Base-by-base conservation (phyloP, 495 filamentous ascomycete genomes). In the Xylaria nigripes region DNA sequence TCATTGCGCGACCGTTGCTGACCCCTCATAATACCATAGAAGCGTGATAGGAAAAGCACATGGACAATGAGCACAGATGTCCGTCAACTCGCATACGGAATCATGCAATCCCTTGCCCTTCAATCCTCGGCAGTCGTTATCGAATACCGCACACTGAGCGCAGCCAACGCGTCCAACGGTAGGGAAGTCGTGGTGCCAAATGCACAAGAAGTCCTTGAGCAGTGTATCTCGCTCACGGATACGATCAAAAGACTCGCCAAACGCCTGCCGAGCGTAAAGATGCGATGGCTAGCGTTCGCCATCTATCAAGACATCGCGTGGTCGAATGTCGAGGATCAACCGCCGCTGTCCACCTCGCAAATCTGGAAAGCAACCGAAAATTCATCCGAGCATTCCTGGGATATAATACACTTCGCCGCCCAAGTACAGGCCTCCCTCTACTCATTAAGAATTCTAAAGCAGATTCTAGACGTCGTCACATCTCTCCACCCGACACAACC, bases 371-470 rank as follows among this genome's bases (percentile, higher is more conserved):
- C 29, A 13, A 44, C n/a, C n/a, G n/a, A 42, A 7, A 43, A 9
- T 24, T 32, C 18, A 24, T 60, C 50, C 46, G 6, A 61, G 45
- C 24, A 58, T 58, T 69, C 71, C 7, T 89, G 86, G 87, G 73
- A 75, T 1, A 73, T 79, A 22, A 63, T 87, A 19, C 86, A 90
- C 45, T 72, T 86, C 10, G 61, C 73, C 12, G 84, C 83, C 5
- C 81, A 87, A 55, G 63, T 81, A 0, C 80, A 87, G 25, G 80
- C 80, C 2, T 76, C 76, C 3, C 68, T 78, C 6, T 89, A 89
- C 58, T 86, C 86, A 0, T 59, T 90, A 0, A 76, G 86, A 24
- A 83, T 89, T 54, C 59, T 83, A 2, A 71, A 73, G 29, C 84
- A 89, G 54, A 62, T 83, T 1, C 48, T 83, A 8, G 55, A 63